Conservation (phyloP, 768 basidiomycete genomes). For the Podaxis sp. region DNA sequence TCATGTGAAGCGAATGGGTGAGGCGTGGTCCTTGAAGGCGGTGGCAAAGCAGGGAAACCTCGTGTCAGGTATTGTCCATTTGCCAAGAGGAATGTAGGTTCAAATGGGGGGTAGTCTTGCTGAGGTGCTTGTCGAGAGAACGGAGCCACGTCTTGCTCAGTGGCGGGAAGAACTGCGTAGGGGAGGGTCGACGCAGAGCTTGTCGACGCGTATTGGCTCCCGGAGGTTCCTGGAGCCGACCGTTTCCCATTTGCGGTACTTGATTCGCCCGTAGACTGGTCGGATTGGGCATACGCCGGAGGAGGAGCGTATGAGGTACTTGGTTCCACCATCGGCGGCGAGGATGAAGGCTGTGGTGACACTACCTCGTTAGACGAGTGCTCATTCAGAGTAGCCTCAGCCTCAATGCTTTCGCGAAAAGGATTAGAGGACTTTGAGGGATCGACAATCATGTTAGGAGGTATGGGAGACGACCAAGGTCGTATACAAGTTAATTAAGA, state of each 20-base stretch:
- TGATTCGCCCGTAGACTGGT: not conserved
- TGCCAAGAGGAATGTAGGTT: slow-evolving; percentile 29
- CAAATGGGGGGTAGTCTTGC: slow-evolving; percentile 27
- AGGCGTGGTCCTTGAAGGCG: slow-evolving; percentile 34
- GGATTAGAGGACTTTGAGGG: not conserved
- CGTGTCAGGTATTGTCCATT: slow-evolving; percentile 32
- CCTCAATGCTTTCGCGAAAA: not conserved
- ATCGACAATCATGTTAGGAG: not conserved
- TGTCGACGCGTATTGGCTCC: not conserved
- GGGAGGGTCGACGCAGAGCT: not conserved
- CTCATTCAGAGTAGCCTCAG: not conserved
- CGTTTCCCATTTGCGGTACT: not conserved
- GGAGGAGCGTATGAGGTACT: not conserved
- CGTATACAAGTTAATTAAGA: not conserved
- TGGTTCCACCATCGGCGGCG: not conserved
- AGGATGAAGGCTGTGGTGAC: not conserved
- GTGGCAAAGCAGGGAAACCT: slow-evolving; percentile 46
- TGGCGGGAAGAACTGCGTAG: not conserved
- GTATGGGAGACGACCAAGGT: not conserved
- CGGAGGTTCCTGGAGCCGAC: not conserved
- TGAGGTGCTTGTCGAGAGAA: slow-evolving; percentile 23
- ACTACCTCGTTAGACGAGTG: not conserved
- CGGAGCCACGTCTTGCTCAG: not conserved
- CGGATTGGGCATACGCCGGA: not conserved
- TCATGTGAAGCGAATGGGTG: slow-evolving; percentile 57